Conservation (phyloP, 352 stramenopile species). For the Albugo candida region DNA sequence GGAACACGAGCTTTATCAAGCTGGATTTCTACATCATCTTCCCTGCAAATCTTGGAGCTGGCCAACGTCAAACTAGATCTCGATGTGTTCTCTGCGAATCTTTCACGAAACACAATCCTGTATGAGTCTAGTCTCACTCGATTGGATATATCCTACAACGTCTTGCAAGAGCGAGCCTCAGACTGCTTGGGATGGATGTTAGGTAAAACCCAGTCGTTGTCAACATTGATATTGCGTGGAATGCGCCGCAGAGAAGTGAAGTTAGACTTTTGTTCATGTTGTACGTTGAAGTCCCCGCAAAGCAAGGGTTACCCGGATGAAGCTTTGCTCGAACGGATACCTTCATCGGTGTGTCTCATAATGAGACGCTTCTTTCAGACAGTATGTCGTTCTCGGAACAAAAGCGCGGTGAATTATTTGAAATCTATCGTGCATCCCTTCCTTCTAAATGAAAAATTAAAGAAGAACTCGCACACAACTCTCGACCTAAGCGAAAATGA, state of each 20-base stretch:
- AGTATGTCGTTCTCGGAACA: too few relatives aligned
- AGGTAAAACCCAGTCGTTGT: slow-evolving; percentile 37
- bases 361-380: too few relatives aligned
- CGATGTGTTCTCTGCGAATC: slow-evolving; percentile 26
- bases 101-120: slow-evolving; percentile 44
- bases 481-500: slow-evolving; percentile 67
- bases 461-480: slow-evolving; percentile 1
- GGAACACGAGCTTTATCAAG: slow-evolving; percentile 21
- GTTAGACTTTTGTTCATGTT: too few relatives aligned
- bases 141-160: slow-evolving; percentile 55
- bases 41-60: slow-evolving; percentile 33
- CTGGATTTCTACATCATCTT: slow-evolving; percentile 37
- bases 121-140: slow-evolving; percentile 33
- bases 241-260: slow-evolving; percentile 15
- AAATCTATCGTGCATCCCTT: too few relatives aligned
- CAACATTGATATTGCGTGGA: slow-evolving; percentile 31
- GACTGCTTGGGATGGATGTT: slow-evolving; percentile 35
- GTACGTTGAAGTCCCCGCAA: too few relatives aligned
- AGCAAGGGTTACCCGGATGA: too few relatives aligned
- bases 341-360: too few relatives aligned
- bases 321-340: too few relatives aligned
- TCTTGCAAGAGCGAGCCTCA: slow-evolving; percentile 27
- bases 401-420: too few relatives aligned
- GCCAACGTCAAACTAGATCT: slow-evolving; percentile 34
- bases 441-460: too few relatives aligned